phyloP scores from a whole-genome alignment of 352 stramenopile species.

The Pythium rhizo-oryzae region DNA sequence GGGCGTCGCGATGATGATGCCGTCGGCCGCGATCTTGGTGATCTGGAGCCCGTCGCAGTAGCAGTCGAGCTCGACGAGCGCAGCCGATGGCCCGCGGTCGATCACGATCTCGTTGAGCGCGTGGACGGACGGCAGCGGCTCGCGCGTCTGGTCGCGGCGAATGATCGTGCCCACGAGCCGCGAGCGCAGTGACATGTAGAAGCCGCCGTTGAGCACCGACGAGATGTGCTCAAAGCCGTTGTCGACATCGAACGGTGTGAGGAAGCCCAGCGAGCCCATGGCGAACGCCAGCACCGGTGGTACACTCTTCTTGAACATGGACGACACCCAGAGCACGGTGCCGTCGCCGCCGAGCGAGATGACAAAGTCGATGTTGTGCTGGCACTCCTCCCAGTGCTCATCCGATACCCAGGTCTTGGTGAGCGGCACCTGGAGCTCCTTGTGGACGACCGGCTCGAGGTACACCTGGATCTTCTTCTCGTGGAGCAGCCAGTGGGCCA shows the following conservation, averaged over 20 bases:
- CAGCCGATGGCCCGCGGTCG: constrained; percentile 89
- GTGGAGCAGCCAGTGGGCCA: constrained; percentile 73
- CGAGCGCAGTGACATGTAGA: constrained; percentile 84
- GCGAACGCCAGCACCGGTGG: constrained; percentile 95
- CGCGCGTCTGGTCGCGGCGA: constrained; percentile 53
- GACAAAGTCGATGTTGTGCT: constrained; percentile 90
- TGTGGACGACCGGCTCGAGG: constrained; percentile 75
- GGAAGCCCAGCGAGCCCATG: constrained; percentile 96
- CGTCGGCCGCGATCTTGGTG: constrained; percentile 95
- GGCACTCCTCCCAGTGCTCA: constrained; percentile 65
- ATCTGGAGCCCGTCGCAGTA: constrained; percentile 97
- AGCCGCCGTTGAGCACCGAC: constrained; percentile 77
- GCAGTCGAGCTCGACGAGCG: constrained; percentile 96
- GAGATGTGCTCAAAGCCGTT: constrained; percentile 70
- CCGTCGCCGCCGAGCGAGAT: constrained; percentile 96
- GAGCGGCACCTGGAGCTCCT: constrained; percentile 53
- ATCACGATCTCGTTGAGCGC: constrained; percentile 99
- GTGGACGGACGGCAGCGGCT: constrained; percentile 77
- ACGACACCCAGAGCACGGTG: constrained; percentile 88
- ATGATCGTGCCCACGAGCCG: constrained; percentile 75
- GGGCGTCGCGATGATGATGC: constrained; percentile 98
- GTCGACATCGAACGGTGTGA: constrained; percentile 93
- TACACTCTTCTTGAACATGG: constrained; percentile 89
- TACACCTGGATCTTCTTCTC: constrained; percentile 76
- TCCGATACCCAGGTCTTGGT: constrained; percentile 70